Evolutionary conservation across 2,329 filamentous ascomycete species (phyloP).

Genomic region (Cladophialophora exuberans): DNA sequence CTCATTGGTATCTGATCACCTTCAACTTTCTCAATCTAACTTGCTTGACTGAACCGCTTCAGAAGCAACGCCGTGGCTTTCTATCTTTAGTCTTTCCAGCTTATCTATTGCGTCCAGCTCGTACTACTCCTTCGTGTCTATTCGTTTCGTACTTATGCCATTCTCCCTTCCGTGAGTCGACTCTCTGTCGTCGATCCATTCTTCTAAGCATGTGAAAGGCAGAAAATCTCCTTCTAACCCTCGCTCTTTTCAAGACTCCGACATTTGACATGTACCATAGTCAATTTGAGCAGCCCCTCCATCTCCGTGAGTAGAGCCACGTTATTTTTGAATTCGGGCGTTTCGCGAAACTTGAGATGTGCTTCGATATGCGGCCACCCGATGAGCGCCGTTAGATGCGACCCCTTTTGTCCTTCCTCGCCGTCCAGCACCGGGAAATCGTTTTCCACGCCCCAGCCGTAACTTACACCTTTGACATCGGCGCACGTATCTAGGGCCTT

Average conservation of each 20-base stretch:
- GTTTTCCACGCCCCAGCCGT: neutral
- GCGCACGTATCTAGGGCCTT: neutral
- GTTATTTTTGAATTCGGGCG: neutral
- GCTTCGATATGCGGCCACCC: neutral
- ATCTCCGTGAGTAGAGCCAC: neutral
- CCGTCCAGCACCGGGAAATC: neutral
- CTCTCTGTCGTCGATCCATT: no score
- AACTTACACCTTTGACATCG: neutral
- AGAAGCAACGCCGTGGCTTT: no score
- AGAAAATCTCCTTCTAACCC: no score
- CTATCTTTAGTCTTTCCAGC: no score
- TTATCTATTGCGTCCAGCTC: no score
- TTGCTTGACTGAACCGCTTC: no score
- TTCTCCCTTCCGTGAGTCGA: no score
- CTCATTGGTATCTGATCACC: no score
- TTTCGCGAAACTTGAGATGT: neutral
- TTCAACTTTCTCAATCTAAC: no score
- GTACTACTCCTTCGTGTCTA: no score
- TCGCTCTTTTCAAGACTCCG: neutral
- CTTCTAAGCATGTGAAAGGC: no score
- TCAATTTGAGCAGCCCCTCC: neutral
- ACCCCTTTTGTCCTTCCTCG: neutral
- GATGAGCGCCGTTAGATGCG: neutral
- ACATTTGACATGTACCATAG: neutral
- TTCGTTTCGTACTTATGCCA: no score